phyloP scores from a whole-genome alignment of 345 rosid genomes.

The Balakata baccata region DNA sequence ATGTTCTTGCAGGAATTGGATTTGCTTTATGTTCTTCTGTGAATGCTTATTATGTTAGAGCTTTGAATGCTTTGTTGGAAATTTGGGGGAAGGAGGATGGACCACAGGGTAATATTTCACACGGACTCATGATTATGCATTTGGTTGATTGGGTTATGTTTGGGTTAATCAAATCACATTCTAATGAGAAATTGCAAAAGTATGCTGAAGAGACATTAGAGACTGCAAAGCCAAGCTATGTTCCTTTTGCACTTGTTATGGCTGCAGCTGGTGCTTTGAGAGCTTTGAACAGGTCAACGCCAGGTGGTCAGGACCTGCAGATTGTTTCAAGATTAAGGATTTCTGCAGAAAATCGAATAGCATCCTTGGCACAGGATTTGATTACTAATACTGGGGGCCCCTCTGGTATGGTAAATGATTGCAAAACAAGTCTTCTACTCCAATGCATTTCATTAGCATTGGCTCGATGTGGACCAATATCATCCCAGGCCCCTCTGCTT shows the following conservation, averaged over 20 bases:
- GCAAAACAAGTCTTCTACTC: conserved; percentile 37
- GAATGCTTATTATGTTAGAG: conserved; percentile 18
- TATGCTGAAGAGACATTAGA: conserved; percentile 43
- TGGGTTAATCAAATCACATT: conserved; percentile 46
- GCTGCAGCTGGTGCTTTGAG: conserved; percentile 73
- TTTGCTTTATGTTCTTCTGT: conserved; percentile 64
- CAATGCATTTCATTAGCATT: conserved; percentile 64
- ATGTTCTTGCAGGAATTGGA: conserved; percentile 79
- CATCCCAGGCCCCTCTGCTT: conserved; percentile 48
- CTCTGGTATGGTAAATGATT: conserved; percentile 24
- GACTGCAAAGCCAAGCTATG: conserved; percentile 36
- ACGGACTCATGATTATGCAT: conserved; percentile 80
- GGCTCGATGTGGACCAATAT: conserved; percentile 67
- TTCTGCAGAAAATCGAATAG: conserved; percentile 55
- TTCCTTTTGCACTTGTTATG: conserved; percentile 56
- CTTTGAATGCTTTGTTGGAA: conserved; percentile 52
- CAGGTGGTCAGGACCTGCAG: conserved; percentile 37
- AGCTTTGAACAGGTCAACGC: conserved; percentile 45
- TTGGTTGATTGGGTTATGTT: conserved; percentile 76
- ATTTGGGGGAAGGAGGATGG: conserved; percentile 61
- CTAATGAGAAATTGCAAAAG: conserved; percentile 41
- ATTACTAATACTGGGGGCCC: conserved; percentile 36
- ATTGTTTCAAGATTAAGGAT: conserved; percentile 43
- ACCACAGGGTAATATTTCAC: conserved; percentile 41
- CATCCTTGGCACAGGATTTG: conserved; percentile 43